Evolutionary conservation across 1,139 yeast genomes (phyloP), one percentile per base, ranked within the genome.

Genomic region (Kluyveromyces marxianus): DNA sequence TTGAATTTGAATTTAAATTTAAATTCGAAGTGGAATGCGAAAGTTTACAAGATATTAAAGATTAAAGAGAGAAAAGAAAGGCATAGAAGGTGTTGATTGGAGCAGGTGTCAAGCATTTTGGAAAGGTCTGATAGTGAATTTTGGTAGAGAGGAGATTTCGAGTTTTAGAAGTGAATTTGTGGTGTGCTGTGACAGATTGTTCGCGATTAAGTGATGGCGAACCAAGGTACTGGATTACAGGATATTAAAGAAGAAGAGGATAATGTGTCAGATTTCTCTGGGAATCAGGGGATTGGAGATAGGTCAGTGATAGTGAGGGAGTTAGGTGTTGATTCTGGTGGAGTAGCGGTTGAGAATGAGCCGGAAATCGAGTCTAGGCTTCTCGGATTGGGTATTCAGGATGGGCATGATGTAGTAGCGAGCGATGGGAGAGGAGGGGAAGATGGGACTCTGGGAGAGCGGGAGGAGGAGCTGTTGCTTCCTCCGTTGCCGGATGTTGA

Each of bases 211-310:
- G 37, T 21, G 8, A 37, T 37, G 41, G 41, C 41, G 14, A 37
- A 37, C 34, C 34, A 33, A n/a, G 29, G 41, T 24, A 34, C 33
- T 24, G 51, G 49, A 31, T 41, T 58, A 35, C 59, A 56, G 31
- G 59, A 56, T 37, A 57, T 57, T 24, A 55, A 57, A 46, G 62
- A 58, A 44, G 60, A 57, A 44, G 60, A 56, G n/a, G 55, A 50
- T 42, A 39, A 43, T 25, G 54, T 49, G 41, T 37, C 44, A 26
- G 44, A 35, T 10, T n/a, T n/a, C 14, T 37, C 46, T 29, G 28
- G 7, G 28, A 6, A 21, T 8, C 30, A 25, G 36, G 10, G 7
- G n/a, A 14, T 14, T 6, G 39, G 14, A 5, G 7, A 10, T 10
- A 32, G 1, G 5, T 4, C 14, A 10, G 34, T n/a, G 8, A 1